A percentile compares a stretch with the other conserved stretches of the same genome.
phyloP scores from a whole-genome alignment of 1,139 yeast species.

The Zhuliangozyma parablackwelliae region DNA sequence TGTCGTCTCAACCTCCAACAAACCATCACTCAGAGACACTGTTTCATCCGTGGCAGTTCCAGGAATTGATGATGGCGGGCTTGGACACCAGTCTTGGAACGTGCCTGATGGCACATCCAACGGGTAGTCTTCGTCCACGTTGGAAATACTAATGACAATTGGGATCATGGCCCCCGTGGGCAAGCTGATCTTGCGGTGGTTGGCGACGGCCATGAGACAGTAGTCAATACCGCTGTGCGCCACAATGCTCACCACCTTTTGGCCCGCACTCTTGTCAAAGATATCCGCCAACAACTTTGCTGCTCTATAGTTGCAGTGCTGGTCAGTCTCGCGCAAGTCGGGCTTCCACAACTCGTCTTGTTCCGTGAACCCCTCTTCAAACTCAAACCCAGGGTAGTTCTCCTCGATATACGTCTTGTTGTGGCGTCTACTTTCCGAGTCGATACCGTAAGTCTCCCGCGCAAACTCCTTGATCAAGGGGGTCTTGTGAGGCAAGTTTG shows the following conservation, averaged over 20 bases:
- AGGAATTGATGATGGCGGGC: neutral
- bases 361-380: conserved; percentile 25
- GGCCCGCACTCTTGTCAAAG: conserved; percentile 20
- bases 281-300: conserved; percentile 26
- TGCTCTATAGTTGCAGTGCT: conserved; percentile 22
- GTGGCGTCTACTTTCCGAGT: conserved; percentile 33
- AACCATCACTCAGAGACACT: too few species aligned
- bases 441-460: conserved; percentile 37
- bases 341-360: conserved; percentile 25
- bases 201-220: conserved; percentile 23
- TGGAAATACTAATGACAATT: conserved; percentile 6
- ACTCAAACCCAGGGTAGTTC: conserved; percentile 21
- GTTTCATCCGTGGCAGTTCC: too few species aligned
- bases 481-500: conserved; percentile 10
- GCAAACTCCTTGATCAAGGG: conserved; percentile 30
- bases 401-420: conserved; percentile 18
- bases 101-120: conserved; percentile 13
- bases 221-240: conserved; percentile 32
- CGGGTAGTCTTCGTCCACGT: conserved; percentile 2
- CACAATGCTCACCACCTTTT: conserved; percentile 27
- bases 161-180: conserved; percentile 12
- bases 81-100: conserved; percentile 12
- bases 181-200: conserved; percentile 15
- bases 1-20: too few species aligned
- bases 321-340: conserved; percentile 5